A percentile compares a stretch with the other conserved stretches of the same genome.
These are phyloP conservation scores for Pilobolus umbonatus DNA, from an alignment of 192 early-diverging fungal genomes.

Conservation along the genomic window DNA sequence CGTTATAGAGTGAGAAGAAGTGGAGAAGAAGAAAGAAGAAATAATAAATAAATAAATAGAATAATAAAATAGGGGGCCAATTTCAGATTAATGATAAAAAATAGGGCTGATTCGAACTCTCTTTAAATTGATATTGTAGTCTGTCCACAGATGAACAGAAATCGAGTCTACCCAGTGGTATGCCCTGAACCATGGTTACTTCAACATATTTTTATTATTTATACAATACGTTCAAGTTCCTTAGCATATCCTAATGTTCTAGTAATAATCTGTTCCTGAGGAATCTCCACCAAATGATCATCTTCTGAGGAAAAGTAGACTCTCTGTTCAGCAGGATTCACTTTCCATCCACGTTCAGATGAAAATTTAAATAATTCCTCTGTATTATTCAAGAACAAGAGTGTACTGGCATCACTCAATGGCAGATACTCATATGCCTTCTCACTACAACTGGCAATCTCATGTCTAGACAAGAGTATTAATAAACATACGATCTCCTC, in stretches of 20 bases:
- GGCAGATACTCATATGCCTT: slow-evolving; percentile 88
- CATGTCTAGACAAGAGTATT: slow-evolving; percentile 57
- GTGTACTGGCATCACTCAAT: slow-evolving; percentile 83
- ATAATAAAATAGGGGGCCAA: background rate
- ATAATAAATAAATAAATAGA: background rate
- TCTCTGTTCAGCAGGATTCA: slow-evolving; percentile 73
- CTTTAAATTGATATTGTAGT: too few relatives aligned
- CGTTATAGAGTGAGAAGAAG: background rate
- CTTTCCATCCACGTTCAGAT: slow-evolving; percentile 67
- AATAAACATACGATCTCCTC: background rate
- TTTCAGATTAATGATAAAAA: too few relatives aligned
- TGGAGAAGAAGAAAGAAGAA: background rate
- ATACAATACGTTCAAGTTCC: slow-evolving; percentile 96
- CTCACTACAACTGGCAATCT: slow-evolving; percentile 94
- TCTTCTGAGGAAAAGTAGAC: slow-evolving; percentile 73
- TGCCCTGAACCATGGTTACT: too few relatives aligned
- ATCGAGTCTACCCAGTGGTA: too few relatives aligned
- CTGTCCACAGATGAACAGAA: too few relatives aligned
- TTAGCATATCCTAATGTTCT: slow-evolving; percentile 84
- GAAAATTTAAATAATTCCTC: slow-evolving; percentile 85
- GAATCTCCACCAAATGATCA: slow-evolving; percentile 64
- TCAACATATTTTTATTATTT: slow-evolving; percentile 27
- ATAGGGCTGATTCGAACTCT: too few relatives aligned
- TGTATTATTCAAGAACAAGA: slow-evolving; percentile 74
- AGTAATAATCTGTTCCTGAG: slow-evolving; percentile 77